Conservation (phyloP, 805 yeast genomes). For the Saccharomycopsis babjevae region DNA sequence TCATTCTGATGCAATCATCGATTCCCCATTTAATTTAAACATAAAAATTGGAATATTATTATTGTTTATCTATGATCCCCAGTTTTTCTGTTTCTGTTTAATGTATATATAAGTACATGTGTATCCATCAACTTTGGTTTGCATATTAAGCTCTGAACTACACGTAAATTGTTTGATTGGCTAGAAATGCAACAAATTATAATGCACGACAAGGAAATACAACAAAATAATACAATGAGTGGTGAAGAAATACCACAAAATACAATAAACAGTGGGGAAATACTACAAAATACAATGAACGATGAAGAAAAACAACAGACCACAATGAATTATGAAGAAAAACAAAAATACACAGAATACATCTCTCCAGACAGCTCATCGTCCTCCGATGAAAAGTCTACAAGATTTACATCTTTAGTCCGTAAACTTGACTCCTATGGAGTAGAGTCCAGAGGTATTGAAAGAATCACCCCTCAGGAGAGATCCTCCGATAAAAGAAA, state of each 20-base stretch:
- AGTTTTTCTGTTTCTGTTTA: too few species aligned
- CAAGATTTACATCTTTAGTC: background rate
- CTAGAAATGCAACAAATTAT: background rate
- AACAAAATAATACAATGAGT: background rate
- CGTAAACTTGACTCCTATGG: slow-evolving; percentile 42
- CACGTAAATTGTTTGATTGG: too few species aligned
- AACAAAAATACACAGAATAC: background rate
- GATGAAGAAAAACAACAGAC: background rate
- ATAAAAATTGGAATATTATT: too few species aligned
- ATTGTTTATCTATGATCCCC: too few species aligned
- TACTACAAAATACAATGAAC: background rate
- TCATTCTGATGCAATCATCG: background rate
- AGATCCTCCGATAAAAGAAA: slow-evolving; percentile 33
- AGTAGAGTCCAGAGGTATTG: slow-evolving; percentile 74
- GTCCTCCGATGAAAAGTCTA: background rate
- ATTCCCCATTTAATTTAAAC: too few species aligned
- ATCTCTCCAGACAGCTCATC: background rate
- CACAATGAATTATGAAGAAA: background rate
- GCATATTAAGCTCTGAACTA: too few species aligned
- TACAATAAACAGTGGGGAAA: background rate
- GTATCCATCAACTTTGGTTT: too few species aligned
- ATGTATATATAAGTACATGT: too few species aligned
- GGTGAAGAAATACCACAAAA: too few species aligned
- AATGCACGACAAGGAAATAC: background rate
- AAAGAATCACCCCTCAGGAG: slow-evolving; percentile 59